phyloP scores from a whole-genome alignment of 306 rosid genomes.

The Prunus campanulata region DNA sequence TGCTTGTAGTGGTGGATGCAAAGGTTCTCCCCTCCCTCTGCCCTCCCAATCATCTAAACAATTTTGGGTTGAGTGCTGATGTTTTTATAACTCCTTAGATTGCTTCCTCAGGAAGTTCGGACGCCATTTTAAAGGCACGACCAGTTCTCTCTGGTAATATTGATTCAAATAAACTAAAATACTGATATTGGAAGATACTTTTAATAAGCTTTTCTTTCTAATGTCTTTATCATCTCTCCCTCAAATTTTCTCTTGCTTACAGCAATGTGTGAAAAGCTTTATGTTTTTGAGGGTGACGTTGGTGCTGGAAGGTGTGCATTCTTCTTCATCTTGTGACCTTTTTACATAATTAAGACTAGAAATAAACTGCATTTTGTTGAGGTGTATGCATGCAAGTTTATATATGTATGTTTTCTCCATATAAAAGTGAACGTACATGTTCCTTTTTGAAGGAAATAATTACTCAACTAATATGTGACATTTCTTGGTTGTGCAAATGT shows the following conservation, averaged over 20 bases:
- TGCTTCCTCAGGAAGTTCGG: slow-evolving; percentile 67
- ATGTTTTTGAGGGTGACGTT: slow-evolving; percentile 78
- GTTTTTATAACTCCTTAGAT: slow-evolving; percentile 43
- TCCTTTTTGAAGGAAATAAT: not conserved
- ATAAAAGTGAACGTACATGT: not conserved
- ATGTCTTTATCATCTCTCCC: slow-evolving; percentile 11
- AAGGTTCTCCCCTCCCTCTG: slow-evolving; percentile 7
- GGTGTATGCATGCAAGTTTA: not conserved
- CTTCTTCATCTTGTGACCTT: slow-evolving; percentile 27
- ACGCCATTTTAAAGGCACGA: slow-evolving; percentile 64
- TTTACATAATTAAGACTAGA: slow-evolving; percentile 2
- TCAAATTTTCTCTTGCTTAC: slow-evolving; percentile 39
- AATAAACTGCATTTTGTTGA: not conserved
- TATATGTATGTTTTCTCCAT: slow-evolving; percentile 1
- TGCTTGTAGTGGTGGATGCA: slow-evolving; percentile 10
- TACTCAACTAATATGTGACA: not conserved
- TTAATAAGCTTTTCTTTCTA: slow-evolving; percentile 2
- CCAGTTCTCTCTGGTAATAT: slow-evolving; percentile 74
- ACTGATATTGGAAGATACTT: slow-evolving; percentile 8
- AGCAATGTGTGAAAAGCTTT: slow-evolving; percentile 89
- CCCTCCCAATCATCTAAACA: slow-evolving; percentile 7
- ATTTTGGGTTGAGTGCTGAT: slow-evolving; percentile 26
- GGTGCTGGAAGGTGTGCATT: slow-evolving; percentile 80
- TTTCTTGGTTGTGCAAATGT: not conserved
- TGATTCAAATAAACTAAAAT: slow-evolving; percentile 7